Evolutionary conservation across 768 basidiomycete genomes (phyloP), one percentile per base, ranked within the genome.

Genomic region (Ramaria sp.): DNA sequence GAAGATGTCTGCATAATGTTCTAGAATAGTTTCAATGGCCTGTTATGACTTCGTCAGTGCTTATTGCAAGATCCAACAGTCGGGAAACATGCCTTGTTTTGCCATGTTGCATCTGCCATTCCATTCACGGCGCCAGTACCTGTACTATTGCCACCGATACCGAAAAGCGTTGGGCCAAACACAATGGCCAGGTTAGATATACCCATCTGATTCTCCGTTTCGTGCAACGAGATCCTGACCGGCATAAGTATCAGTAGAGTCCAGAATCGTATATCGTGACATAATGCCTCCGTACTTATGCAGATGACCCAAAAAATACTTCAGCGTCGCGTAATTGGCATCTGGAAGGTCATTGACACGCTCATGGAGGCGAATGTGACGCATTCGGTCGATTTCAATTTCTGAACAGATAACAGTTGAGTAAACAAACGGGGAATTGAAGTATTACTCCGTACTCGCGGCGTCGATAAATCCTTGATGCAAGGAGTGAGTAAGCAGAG

Each of bases 321-420:
- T 97, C 49, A 98, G 74, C 1, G 95, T 95, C 1, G 96, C 90
- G 63, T 99, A 99, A 68, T 98, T 97, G n/a, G 96, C 80, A 69
- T 99, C 96, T 12, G 96, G 95, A 51, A 99, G 76, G 60, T 97
- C 95, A 63, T 99, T 99, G 44, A 99, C 93, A 44, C 93, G 83
- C 65, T 98, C 96, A 63, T 99, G 96, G 50, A 98, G 71, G 48
- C 94, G 82, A 59, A 99, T 98, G 63, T 98, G 95, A 56, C 95
- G 80, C 60, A 98, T 72, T 49, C 95, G 82, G 60, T 96, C 94
- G 63, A 95, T 96, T 52, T 98, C 96, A 58, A 88, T 88, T 65
- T 83, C 87, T 93, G 61, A 15, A 8, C 52, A 43, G 16, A 49
- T n/a, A 38, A 37, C 25, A 50, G 36, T 53, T 27, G 49, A 44